phyloP scores from a whole-genome alignment of 768 basidiomycete species.

The Royoungia palumana region DNA sequence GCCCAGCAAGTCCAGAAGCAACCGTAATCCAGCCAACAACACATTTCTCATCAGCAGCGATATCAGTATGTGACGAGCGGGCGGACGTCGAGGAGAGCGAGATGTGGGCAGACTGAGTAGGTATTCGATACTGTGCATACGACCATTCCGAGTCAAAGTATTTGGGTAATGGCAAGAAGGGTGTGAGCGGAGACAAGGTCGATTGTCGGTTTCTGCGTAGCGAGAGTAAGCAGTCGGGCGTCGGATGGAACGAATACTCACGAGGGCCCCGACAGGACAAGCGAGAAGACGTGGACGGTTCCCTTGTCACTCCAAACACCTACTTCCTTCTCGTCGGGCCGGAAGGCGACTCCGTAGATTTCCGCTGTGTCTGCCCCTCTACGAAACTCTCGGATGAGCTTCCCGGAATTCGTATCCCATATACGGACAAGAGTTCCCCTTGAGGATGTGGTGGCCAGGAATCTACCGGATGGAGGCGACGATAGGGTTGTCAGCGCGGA shows the following conservation, averaged over 20 bases:
- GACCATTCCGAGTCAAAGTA: constrained; percentile 98
- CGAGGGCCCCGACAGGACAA: constrained; percentile 63
- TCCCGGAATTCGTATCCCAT: constrained; percentile 76
- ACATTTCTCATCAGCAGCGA: constrained; percentile 80
- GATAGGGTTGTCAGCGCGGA: constrained; percentile 76
- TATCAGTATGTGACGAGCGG: constrained; percentile 54
- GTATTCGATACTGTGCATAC: constrained; percentile 88
- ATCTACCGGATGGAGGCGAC: constrained; percentile 69
- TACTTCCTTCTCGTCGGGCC: constrained; percentile 80
- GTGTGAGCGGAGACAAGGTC: constrained; percentile 72
- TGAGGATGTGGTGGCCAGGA: constrained; percentile 80
- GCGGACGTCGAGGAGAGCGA: constrained; percentile 66
- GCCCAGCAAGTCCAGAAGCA: constrained; percentile 34
- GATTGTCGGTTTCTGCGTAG: constrained; percentile 77
- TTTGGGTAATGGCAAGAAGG: constrained; percentile 79
- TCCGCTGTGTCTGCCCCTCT: constrained; percentile 87
- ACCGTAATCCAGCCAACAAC: constrained; percentile 82
- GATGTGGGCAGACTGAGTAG: constrained; percentile 78
- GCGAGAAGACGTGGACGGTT: constrained; percentile 85
- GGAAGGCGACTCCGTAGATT: constrained; percentile 87
- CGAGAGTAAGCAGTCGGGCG: constrained; percentile 3
- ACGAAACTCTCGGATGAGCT: constrained; percentile 74
- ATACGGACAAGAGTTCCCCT: constrained; percentile 84
- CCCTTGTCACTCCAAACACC: constrained; percentile 97
- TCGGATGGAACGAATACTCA: constrained; percentile 38